These are phyloP conservation scores for Penicillium lividum DNA, from an alignment of 495 filamentous ascomycete genomes.

Conservation along the genomic window DNA sequence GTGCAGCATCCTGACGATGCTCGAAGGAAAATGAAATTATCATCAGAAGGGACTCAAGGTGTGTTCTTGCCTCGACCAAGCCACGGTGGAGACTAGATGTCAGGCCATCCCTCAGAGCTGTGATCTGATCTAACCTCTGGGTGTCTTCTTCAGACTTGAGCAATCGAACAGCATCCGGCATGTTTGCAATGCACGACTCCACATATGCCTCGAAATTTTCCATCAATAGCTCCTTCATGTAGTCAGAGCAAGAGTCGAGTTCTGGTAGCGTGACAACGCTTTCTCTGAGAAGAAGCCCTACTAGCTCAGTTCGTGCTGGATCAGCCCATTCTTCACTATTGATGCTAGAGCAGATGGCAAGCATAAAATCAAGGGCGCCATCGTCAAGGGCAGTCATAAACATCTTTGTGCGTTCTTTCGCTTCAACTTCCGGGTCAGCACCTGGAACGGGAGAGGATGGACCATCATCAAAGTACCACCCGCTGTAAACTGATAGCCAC, in stretches of 20 bases:
- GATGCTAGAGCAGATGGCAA: conserved; percentile 79
- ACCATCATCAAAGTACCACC: conserved; percentile 75
- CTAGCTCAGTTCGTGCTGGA: conserved; percentile 69
- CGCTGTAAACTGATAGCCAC: conserved; percentile 93
- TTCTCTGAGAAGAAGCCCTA: conserved; percentile 75
- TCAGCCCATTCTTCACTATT: conserved; percentile 78
- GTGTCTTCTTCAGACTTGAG: conserved; percentile 89
- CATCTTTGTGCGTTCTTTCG: conserved; percentile 63
- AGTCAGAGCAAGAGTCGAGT: conserved; percentile 56
- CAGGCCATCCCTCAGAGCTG: conserved; percentile 49
- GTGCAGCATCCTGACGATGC: conserved; percentile 73
- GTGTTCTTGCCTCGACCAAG: conserved; percentile 59
- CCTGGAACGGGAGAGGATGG: conserved; percentile 53
- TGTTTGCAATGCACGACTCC: conserved; percentile 90
- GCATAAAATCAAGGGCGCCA: conserved; percentile 87
- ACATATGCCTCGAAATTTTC: conserved; percentile 79
- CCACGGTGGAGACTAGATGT: conserved; percentile 47
- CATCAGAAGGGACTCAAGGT: conserved; percentile 88
- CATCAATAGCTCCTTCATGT: conserved; percentile 70
- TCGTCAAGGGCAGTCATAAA: conserved; percentile 81
- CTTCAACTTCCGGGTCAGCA: conserved; percentile 64
- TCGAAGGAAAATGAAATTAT: conserved; percentile 92
- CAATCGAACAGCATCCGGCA: conserved; percentile 86
- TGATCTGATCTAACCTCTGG: conserved; percentile 69
- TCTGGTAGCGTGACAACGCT: conserved; percentile 66